A percentile compares a stretch with the other conserved stretches of the same genome.
phyloP scores from a whole-genome alignment of 306 rosid genomes.

The Cicer chorassanicum region DNA sequence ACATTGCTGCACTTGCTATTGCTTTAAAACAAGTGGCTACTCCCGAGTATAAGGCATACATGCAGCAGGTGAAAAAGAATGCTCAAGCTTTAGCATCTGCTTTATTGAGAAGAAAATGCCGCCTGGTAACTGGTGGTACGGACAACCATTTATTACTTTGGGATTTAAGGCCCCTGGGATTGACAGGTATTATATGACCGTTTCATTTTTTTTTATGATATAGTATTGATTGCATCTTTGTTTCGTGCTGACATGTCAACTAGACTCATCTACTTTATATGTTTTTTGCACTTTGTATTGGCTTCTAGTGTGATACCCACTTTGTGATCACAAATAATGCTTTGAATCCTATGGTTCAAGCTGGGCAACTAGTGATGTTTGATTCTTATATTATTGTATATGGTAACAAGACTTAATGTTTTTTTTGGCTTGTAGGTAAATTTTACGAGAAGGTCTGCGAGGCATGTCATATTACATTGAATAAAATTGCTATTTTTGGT shows the following conservation, averaged over 20 bases:
- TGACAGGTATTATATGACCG: constrained; percentile 67
- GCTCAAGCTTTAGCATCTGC: constrained; percentile 90
- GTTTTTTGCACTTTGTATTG: constrained; percentile 17
- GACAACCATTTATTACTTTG: constrained; percentile 94
- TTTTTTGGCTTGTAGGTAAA: constrained; percentile 61
- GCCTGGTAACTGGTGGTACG: constrained; percentile 90
- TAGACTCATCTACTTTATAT: constrained; percentile 22
- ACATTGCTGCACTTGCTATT: constrained; percentile 95
- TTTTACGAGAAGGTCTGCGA: constrained; percentile 88
- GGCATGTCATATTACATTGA: constrained; percentile 83
- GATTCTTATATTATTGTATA: constrained; percentile 18
- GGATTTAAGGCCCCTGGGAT: constrained; percentile 90
- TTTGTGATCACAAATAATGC: not conserved
- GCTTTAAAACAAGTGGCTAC: constrained; percentile 92
- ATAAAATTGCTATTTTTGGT: constrained; percentile 79
- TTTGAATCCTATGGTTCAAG: constrained; percentile 4
- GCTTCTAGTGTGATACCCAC: constrained; percentile 22
- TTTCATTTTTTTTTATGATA: not conserved
- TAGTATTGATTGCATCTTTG: constrained; percentile 30
- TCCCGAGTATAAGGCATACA: constrained; percentile 80
- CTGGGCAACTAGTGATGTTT: not conserved
- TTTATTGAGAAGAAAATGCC: constrained; percentile 74
- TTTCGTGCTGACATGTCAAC: constrained; percentile 7
- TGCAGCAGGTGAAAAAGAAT: constrained; percentile 96
- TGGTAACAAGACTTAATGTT: constrained; percentile 22